A percentile compares a stretch with the other conserved stretches of the same genome.
These are phyloP conservation scores for Psidium guajava DNA, from an alignment of 345 rosid genomes.

Conservation along the genomic window DNA sequence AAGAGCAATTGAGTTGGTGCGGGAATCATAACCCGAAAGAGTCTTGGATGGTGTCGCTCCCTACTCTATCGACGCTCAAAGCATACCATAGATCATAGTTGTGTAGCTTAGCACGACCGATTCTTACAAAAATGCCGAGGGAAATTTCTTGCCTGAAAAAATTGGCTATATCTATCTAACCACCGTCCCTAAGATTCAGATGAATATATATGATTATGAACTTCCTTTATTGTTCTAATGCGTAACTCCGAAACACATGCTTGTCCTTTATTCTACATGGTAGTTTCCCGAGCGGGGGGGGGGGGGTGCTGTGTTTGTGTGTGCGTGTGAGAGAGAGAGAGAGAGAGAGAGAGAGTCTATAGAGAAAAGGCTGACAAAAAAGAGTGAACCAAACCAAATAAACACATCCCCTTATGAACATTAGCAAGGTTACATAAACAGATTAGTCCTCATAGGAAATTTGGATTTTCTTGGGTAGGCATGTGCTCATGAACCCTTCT, in stretches of 20 bases:
- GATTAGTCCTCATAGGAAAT: constrained; percentile 22
- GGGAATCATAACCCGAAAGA: background rate
- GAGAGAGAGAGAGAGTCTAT: background rate
- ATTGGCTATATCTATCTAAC: background rate
- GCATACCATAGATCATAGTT: background rate
- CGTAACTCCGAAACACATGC: background rate
- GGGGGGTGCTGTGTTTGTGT: no score
- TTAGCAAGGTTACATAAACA: background rate
- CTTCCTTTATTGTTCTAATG: background rate
- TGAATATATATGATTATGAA: background rate
- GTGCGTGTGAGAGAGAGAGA: background rate
- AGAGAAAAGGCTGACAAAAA: background rate
- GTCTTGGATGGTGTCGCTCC: background rate
- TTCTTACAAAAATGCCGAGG: background rate
- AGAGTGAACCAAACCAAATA: background rate
- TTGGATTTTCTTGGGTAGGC: constrained; percentile 48
- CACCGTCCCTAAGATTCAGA: background rate
- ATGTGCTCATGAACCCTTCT: constrained; percentile 35
- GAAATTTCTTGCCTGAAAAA: background rate
- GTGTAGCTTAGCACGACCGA: background rate
- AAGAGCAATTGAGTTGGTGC: background rate
- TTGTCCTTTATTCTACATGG: background rate
- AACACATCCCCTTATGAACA: background rate
- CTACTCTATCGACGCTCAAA: background rate
- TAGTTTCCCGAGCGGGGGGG: background rate